Conservation (phyloP, 1,284 basidiomycete genomes). For the Naganishia albida region DNA sequence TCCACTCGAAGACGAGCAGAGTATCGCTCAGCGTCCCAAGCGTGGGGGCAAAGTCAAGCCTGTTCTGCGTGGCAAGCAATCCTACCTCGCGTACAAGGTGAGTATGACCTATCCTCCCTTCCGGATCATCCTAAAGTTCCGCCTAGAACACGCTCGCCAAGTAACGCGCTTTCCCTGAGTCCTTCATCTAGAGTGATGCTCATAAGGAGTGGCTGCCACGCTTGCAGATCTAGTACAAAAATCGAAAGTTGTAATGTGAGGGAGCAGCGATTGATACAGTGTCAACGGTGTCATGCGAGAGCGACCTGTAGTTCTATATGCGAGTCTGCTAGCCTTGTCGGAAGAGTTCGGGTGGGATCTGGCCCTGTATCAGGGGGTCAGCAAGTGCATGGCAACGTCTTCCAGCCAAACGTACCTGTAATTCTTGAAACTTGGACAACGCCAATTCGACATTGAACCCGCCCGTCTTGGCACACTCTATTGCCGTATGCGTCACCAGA, state of each 20-base stretch:
- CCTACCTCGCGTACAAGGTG: conserved; percentile 32
- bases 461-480: conserved; percentile 79
- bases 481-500: conserved; percentile 71
- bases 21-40: conserved; percentile 16
- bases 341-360: conserved; percentile 31
- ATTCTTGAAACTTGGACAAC: conserved; percentile 73
- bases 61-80: conserved; percentile 8
- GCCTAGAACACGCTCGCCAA: conserved; percentile 55
- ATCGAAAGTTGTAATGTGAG: conserved; percentile 28
- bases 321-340: background rate
- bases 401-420: conserved; percentile 36
- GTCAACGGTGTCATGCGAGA: background rate
- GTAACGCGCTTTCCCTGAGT: background rate
- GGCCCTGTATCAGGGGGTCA: conserved; percentile 1
- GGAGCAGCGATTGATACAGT: conserved; percentile 25
- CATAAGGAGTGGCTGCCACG: conserved; percentile 12
- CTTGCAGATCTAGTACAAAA: conserved; percentile 14
- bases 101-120: conserved; percentile 85
- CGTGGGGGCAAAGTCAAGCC: conserved; percentile 18
- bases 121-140: conserved; percentile 44
- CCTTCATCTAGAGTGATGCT: too few relatives aligned
- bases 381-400: background rate
- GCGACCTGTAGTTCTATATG: background rate
- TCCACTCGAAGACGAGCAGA: conserved; percentile 27
- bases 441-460: conserved; percentile 76